Evolutionary conservation across 352 stramenopile genomes (phyloP).

Genomic region (Phytophthora foliorum): DNA sequence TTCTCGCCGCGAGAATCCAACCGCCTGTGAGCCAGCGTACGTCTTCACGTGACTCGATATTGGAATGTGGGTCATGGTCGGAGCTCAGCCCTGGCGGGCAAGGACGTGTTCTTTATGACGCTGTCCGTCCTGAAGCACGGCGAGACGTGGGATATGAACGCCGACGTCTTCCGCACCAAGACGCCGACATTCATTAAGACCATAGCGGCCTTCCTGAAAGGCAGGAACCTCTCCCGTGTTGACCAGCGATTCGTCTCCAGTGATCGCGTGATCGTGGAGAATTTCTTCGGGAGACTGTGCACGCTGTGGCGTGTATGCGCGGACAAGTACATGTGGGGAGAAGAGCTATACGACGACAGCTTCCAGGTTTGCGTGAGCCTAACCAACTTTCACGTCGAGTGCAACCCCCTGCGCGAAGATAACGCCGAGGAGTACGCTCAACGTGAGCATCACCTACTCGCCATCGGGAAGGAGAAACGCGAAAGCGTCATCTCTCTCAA

Average conservation of each 20-base stretch:
- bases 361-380: not conserved
- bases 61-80: constrained; percentile 10
- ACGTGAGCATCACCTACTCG: not conserved
- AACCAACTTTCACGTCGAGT: no score
- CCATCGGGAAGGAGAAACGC: not conserved
- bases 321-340: constrained; percentile 3
- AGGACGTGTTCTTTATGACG: constrained; percentile 17
- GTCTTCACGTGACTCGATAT: not conserved
- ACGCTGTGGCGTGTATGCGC: not conserved
- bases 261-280: not conserved
- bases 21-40: not conserved
- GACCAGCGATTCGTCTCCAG: not conserved
- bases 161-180: not conserved
- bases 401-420: not conserved
- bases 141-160: constrained; percentile 9
- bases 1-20: constrained; percentile 4
- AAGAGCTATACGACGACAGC: constrained; percentile 7
- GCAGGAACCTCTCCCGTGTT: not conserved
- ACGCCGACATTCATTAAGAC: constrained; percentile 9
- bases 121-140: not conserved
- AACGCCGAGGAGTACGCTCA: constrained; percentile 2
- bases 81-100: not conserved
- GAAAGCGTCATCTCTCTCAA: not conserved
- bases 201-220: not conserved
- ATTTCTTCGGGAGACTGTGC: not conserved